A percentile compares a stretch with the other conserved stretches of the same genome.
Conservation (phyloP, 2,329 filamentous ascomycete genomes). For the Aspergillus pseudoglaucus region DNA sequence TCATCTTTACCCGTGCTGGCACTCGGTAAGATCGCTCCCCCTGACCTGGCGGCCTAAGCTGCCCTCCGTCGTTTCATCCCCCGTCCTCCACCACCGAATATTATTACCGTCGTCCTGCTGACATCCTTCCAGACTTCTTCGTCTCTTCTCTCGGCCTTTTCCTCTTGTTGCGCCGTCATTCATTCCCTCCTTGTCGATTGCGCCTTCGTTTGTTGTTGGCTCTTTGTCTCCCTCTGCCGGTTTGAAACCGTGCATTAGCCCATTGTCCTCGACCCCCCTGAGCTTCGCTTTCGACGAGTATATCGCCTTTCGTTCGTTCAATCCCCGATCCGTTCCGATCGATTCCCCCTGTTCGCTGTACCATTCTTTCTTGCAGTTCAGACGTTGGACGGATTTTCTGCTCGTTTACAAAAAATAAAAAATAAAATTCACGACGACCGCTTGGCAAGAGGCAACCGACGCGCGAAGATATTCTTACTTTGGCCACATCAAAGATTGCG, state of each 20-base stretch:
- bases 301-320: slow-evolving; percentile 10
- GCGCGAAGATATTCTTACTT: too few species aligned
- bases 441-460: too few species aligned
- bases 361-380: neutral
- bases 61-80: neutral
- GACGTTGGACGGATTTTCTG: too few species aligned
- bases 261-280: slow-evolving; percentile 11
- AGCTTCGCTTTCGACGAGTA: slow-evolving; percentile 2
- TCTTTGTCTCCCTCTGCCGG: slow-evolving; percentile 10
- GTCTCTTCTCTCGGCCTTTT: neutral
- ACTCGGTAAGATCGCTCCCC: neutral
- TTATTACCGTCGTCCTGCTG: neutral
- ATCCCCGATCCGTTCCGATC: neutral
- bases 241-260: slow-evolving; percentile 18
- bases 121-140: neutral
- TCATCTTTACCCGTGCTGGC: neutral
- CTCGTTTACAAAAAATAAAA: too few species aligned
- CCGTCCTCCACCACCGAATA: neutral
- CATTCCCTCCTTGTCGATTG: neutral
- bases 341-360: neutral
- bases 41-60: neutral
- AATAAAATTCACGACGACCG: too few species aligned
- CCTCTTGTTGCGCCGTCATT: neutral
- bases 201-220: slow-evolving; percentile 2
- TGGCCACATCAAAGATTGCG: too few species aligned